Base-by-base conservation (phyloP, 176 grass and related monocot genomes). In the Elymus sibiricus region DNA sequence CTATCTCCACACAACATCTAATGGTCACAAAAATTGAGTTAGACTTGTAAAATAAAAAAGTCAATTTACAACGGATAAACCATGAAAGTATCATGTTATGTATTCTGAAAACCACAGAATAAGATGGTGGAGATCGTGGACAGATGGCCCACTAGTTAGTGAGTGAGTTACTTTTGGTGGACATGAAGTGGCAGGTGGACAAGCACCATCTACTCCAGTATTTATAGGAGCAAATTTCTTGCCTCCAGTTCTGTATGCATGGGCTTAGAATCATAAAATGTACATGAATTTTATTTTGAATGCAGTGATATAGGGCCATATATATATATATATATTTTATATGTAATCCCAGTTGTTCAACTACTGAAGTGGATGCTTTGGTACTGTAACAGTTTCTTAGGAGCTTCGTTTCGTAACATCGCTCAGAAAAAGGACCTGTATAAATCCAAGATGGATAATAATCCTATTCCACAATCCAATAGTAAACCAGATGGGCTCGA, bases 381-480 rank as follows among this genome's bases (percentile, higher is more conserved):
- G 64, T 81, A 43, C 58, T 86, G 64, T 92, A 78, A 88, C 90
- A 99, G 97, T 90, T 92, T 87, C 89, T 94, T 95, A 83, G 88
- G 87, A 76, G 90, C 94, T 91, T 95, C 88, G 38, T 96, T 94
- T 88, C 94, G 94, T 64, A 96, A 89, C 55, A 89, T 92, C 58
- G 42, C 78, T 80, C 93, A 95, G 83, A 92, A 81, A 87, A 98
- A 91, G 70, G 93, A 95, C 27, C 32, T 63, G 46, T 72, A 89
- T 62, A 88, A 88, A 27, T 67, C 86, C 43, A 90, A 84, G 81
- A 67, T 87, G 46, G 87, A 88, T 56, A 85, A 85, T 77, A 70
- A 84, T 82, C 62, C 88, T 74, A 83, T 86, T 72, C 51, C 95
- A 22, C 35, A 87, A 59, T 84, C 86, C 9, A 90, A 89, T 83